Evolutionary conservation across 202 grass and related monocot species (phyloP).

Genomic region (Alloteropsis angusta): DNA sequence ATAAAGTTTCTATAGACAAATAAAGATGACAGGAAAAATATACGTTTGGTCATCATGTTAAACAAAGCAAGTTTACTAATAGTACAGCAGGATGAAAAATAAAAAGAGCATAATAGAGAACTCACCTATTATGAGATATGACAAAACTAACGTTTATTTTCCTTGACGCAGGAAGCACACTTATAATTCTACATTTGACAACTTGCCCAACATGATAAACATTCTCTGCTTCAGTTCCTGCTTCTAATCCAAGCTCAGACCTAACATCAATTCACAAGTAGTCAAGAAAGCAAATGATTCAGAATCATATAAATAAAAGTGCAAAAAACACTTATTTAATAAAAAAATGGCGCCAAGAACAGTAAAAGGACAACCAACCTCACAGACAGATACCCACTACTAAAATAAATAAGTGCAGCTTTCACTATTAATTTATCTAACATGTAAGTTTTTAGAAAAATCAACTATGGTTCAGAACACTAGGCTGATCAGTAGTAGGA

Average conservation of each 20-base stretch:
- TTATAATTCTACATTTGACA: slow-evolving; percentile 91
- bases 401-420: background rate
- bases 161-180: slow-evolving; percentile 51
- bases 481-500: slow-evolving; percentile 12
- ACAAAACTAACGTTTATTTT: slow-evolving; percentile 81
- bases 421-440: background rate
- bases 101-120: slow-evolving; percentile 11
- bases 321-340: background rate
- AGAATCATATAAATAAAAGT: slow-evolving; percentile 10
- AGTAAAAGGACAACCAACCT: background rate
- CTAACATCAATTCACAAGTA: slow-evolving; percentile 30
- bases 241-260: slow-evolving; percentile 83
- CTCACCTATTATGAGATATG: slow-evolving; percentile 66
- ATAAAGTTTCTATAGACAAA: background rate
- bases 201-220: slow-evolving; percentile 87
- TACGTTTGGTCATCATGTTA: background rate
- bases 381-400: background rate
- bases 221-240: slow-evolving; percentile 66
- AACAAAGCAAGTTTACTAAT: background rate
- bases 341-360: slow-evolving; percentile 5
- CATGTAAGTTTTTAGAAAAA: background rate
- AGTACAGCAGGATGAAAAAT: background rate
- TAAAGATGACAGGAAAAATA: background rate
- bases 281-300: slow-evolving; percentile 15
- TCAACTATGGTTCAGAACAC: background rate